Base-by-base conservation (phyloP, 768 basidiomycete genomes). In the Xerocomellus intermedius region DNA sequence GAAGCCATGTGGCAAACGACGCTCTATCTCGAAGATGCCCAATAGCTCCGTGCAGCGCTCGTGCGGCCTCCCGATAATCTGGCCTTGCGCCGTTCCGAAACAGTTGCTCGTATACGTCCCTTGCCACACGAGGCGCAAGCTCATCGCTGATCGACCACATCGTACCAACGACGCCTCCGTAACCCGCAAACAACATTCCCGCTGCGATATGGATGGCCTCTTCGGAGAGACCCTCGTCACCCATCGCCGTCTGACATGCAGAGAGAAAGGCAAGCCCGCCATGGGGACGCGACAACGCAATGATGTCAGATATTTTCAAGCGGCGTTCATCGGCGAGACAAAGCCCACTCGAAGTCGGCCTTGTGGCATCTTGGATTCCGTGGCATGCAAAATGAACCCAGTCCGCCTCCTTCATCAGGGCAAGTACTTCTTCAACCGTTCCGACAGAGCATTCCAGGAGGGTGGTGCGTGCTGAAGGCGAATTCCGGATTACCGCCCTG, bases 101-200 rank as follows among this genome's bases (percentile, higher is more conserved):
- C 17, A 45, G 28, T 12, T 45, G 28, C n/a, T 10, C n/a, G 9
- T 45, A 45, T 2, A 45, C 43, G 12, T 45, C 43, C 28, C 4
- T 45, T 9, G 43, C 43, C 17, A 45, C 28, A 17, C 2, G 0
- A 13, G 43, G 43, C n/a, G 45, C 45, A 10, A 35, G 5, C 4
- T 21, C 14, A 49, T 79, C 77, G 28, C 53, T 56, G 47, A 77
- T 72, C 16, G 68, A 68, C 77, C 77, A 77, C 73, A 79, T 68
- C 13, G 78, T 78, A 8, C 65, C 79, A 30, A 79, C 65, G 5
- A 73, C 75, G 16, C 67, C 59, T n/a, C 46, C 46, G 51, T 58
- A 71, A 12, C 71, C 71, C 0, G 59, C 62, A n/a, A 64, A 48
- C 41, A 74, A 57, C 72, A 79, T 73, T 5, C 73, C 75, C 5